These are phyloP conservation scores for Evansstolkia leycettana DNA, from an alignment of 495 filamentous ascomycete species.

Conservation along the genomic window DNA sequence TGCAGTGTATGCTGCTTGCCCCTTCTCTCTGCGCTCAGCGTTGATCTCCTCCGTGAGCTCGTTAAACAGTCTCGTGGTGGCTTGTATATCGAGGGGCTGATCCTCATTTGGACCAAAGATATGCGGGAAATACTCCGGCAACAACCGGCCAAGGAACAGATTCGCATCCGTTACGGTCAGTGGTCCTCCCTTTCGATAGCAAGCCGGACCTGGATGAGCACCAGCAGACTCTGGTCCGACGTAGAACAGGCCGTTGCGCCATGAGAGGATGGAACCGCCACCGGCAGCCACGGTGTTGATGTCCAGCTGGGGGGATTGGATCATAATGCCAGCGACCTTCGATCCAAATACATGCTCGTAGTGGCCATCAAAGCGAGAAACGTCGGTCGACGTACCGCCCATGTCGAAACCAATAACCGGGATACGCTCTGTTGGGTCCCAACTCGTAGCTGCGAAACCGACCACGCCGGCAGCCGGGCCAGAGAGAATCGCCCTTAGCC, in stretches of 20 bases:
- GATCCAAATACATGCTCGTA: constrained; percentile 98
- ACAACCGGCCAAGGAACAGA: constrained; percentile 70
- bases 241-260: constrained; percentile 88
- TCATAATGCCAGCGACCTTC: constrained; percentile 88
- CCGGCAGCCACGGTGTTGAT: constrained; percentile 97
- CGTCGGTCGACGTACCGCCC: constrained; percentile 91
- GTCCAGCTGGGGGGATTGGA: constrained; percentile 90
- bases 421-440: constrained; percentile 72
- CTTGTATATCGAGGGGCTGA: constrained; percentile 68
- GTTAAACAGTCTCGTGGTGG: constrained; percentile 63
- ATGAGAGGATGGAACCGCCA: constrained; percentile 81
- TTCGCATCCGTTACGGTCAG: constrained; percentile 93
- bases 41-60: constrained; percentile 74
- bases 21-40: constrained; percentile 38
- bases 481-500: constrained; percentile 45
- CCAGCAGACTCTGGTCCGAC: constrained; percentile 90
- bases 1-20: constrained; percentile 56
- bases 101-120: constrained; percentile 92
- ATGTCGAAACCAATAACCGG: constrained; percentile 98
- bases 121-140: constrained; percentile 94
- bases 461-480: constrained; percentile 64
- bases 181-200: constrained; percentile 89
- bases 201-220: constrained; percentile 87
- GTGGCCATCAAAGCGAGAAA: constrained; percentile 82
- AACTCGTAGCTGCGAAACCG: constrained; percentile 88